A percentile compares a stretch with the other conserved stretches of the same genome.
Conservation (phyloP, 2,329 filamentous ascomycete genomes). For the Penicillium verrucosum region DNA sequence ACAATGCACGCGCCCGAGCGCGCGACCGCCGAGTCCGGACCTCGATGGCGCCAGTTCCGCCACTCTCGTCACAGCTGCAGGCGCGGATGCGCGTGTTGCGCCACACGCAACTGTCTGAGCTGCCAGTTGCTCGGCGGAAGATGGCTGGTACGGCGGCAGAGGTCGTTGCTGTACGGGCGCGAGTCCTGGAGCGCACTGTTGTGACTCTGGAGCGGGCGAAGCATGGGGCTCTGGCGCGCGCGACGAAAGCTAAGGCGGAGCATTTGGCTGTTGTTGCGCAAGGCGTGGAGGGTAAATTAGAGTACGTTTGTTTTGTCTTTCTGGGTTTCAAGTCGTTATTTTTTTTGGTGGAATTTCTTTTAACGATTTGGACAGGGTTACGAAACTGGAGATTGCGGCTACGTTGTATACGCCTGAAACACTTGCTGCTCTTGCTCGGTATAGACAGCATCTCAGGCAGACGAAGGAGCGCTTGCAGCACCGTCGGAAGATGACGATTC, state of each 20-base stretch:
- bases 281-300: slow-evolving; percentile 37
- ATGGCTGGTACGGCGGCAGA: slow-evolving; percentile 37
- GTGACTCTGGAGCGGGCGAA: slow-evolving; percentile 42
- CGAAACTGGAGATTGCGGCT: slow-evolving; percentile 36
- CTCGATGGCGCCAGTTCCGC: slow-evolving; percentile 20
- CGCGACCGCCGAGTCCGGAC: slow-evolving; percentile 23
- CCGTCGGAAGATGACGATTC: slow-evolving; percentile 26
- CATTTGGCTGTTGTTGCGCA: slow-evolving; percentile 40
- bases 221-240: slow-evolving; percentile 37
- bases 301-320: slow-evolving; percentile 26
- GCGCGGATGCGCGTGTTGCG: slow-evolving; percentile 31
- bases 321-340: neutral
- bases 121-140: slow-evolving; percentile 32
- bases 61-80: slow-evolving; percentile 28
- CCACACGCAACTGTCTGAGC: slow-evolving; percentile 29
- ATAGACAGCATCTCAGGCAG: slow-evolving; percentile 33
- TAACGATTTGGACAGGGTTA: slow-evolving; percentile 29
- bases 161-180: slow-evolving; percentile 33
- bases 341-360: neutral
- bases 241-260: slow-evolving; percentile 39
- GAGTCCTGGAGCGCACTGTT: slow-evolving; percentile 37
- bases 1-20: slow-evolving; percentile 18
- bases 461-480: slow-evolving; percentile 31
- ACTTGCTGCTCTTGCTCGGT: slow-evolving; percentile 31
- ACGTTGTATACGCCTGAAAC: slow-evolving; percentile 40